Evolutionary conservation across 2,329 filamentous ascomycete species (phyloP), one percentile per base, ranked within the genome.

Genomic region (Thermomyces lanuginosus): DNA sequence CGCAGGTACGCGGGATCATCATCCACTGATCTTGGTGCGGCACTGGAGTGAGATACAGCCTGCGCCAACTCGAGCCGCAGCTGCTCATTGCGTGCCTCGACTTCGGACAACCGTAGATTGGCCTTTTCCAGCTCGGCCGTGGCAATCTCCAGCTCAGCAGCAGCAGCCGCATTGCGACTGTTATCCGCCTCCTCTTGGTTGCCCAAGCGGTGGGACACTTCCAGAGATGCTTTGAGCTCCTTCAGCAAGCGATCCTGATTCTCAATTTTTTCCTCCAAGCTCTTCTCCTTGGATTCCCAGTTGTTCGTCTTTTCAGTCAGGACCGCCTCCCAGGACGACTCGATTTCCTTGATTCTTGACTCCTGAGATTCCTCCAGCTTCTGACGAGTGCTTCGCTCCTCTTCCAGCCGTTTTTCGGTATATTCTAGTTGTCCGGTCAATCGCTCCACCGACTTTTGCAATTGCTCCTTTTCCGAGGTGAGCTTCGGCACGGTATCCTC

Each of bases 211-310:
- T 95, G 84, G 23, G 81, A 89, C 29, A 98, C 89, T 53, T 98
- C 89, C 47, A 93, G 93, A 57, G 75, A 93, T 14, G 89, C 89
- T 56, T 93, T 95, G 47, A 95, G 72, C 51, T 98, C 91, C 45
- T 79, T 92, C 40, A 98, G 56, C 20, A 98, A 57, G 5, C 83
- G 73, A 25, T 98, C 89, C 48, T 98, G 86, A 41, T 77, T 91
- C 51, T 93, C 86, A 3, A 92, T 64, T 56, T 93, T 95, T 42
- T 95, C 86, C 45, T 92, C 83, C 33, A 93, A 56, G 15, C 70
- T 73, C 57, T 79, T 80, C 58, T 98, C 89, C 48, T 92, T 93
- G 6, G 86, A 75, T 28, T 78, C 74, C 89, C 89, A 98, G 46
- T 98, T 98, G 50, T 86, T 82, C 43, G 81, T 77, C 56, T 92